phyloP scores from a whole-genome alignment of 2,329 filamentous ascomycete species.

The Neonectria faginata region DNA sequence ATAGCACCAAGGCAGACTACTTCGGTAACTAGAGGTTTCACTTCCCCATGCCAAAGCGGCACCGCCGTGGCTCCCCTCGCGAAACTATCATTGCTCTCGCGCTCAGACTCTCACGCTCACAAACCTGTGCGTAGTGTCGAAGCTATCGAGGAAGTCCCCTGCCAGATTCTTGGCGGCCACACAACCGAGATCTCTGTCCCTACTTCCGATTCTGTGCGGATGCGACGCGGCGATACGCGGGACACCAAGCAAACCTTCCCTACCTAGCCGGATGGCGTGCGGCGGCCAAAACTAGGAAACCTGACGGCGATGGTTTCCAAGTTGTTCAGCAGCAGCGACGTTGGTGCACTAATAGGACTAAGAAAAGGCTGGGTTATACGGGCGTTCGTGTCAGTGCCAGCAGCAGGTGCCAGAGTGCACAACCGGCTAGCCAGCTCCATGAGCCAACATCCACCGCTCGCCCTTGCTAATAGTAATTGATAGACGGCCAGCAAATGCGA shows the following conservation, averaged over 20 bases:
- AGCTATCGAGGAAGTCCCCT: not conserved
- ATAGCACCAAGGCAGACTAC: not conserved
- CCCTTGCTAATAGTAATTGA: constrained; percentile 1
- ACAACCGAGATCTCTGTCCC: constrained; percentile 15
- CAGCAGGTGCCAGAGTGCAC: not conserved
- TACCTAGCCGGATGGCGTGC: constrained; percentile 31
- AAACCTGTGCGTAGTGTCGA: not conserved
- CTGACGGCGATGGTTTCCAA: constrained; percentile 2
- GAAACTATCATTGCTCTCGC: not conserved
- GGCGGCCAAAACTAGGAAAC: not conserved
- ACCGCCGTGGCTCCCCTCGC: not conserved
- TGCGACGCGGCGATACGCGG: constrained; percentile 15
- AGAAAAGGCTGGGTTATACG: not conserved
- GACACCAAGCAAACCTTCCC: not conserved
- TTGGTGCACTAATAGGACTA: no score
- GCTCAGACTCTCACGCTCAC: constrained; percentile 7
- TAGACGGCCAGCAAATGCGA: constrained; percentile 7
- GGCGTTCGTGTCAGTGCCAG: not conserved
- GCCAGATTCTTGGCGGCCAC: constrained; percentile 14
- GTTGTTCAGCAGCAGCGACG: constrained; percentile 3
- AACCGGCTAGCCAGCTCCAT: not conserved
- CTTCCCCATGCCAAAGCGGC: not conserved
- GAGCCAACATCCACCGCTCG: not conserved
- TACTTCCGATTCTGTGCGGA: not conserved
- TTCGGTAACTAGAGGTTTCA: not conserved